Conservation (phyloP, 2,329 filamentous ascomycete species). For the Exophiala sp. region DNA sequence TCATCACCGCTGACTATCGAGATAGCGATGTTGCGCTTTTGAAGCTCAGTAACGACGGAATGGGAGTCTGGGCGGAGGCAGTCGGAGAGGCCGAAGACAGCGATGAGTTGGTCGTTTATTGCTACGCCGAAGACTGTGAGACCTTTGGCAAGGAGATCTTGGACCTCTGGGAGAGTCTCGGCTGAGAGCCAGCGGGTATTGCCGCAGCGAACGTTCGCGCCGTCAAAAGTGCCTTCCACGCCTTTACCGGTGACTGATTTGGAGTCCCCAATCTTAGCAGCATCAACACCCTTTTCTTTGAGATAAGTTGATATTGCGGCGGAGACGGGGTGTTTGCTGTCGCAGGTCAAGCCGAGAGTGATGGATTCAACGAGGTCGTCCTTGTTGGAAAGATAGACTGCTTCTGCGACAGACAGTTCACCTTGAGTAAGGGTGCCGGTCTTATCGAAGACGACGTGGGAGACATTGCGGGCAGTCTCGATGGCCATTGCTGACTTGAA, state of each 20-base stretch:
- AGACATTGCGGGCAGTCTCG: slow-evolving; percentile 55
- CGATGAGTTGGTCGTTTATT: slow-evolving; percentile 40
- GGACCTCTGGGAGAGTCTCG: slow-evolving; percentile 31
- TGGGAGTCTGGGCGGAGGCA: slow-evolving; percentile 47
- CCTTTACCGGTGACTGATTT: slow-evolving; percentile 33
- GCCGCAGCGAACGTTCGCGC: slow-evolving; percentile 15
- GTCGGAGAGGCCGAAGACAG: slow-evolving; percentile 49
- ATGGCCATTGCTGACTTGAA: slow-evolving; percentile 62
- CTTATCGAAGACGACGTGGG: slow-evolving; percentile 72
- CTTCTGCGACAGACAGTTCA: slow-evolving; percentile 39
- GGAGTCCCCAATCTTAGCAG: slow-evolving; percentile 25
- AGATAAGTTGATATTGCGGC: slow-evolving; percentile 44
- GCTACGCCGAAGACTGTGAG: slow-evolving; percentile 55
- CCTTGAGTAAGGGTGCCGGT: slow-evolving; percentile 68
- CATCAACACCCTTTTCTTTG: slow-evolving; percentile 22
- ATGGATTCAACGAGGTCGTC: slow-evolving; percentile 22
- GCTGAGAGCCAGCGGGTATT: slow-evolving; percentile 36
- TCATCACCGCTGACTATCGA: slow-evolving; percentile 56
- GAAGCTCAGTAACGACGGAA: slow-evolving; percentile 49
- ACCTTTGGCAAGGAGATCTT: slow-evolving; percentile 36
- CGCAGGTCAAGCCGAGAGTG: slow-evolving; percentile 40
- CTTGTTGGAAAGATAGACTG: slow-evolving; percentile 27
- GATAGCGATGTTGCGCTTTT: slow-evolving; percentile 43
- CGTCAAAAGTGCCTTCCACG: slow-evolving; percentile 14
- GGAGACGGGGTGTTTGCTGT: slow-evolving; percentile 51